phyloP scores from a whole-genome alignment of 371 early-diverging fungal species.

The Apophysomyces trapeziformis region DNA sequence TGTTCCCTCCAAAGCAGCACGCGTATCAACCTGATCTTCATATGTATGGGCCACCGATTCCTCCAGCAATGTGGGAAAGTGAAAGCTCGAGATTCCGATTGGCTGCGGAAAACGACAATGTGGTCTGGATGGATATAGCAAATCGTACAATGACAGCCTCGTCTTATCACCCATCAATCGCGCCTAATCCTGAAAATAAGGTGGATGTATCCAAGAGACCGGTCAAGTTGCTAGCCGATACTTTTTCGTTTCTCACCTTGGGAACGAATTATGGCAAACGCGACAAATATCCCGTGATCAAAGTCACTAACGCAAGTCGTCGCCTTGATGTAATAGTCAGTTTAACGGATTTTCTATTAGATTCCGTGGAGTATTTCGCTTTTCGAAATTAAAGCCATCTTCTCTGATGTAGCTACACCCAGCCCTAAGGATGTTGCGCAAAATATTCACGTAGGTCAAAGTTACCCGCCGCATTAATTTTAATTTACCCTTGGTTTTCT shows the following conservation, averaged over 20 bases:
- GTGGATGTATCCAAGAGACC: not conserved
- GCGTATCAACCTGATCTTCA: not conserved
- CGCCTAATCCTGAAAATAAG: not conserved
- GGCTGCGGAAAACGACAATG: not conserved
- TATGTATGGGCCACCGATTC: not conserved
- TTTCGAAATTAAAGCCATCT: constrained; percentile 24
- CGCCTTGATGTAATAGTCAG: not conserved
- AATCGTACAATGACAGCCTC: not conserved
- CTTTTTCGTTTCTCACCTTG: constrained; percentile 4
- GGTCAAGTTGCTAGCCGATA: constrained; percentile 5
- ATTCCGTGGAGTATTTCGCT: constrained; percentile 44
- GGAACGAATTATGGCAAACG: not conserved
- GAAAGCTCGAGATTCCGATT: not conserved
- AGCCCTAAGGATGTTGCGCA: constrained; percentile 27
- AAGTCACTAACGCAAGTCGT: constrained; percentile 26
- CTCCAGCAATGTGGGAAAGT: not conserved
- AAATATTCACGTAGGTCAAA: constrained; percentile 34
- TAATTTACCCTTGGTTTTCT: not conserved
- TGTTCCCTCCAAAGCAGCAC: not conserved
- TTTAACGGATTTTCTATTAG: constrained; percentile 11
- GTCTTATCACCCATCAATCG: not conserved
- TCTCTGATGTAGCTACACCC: constrained; percentile 27
- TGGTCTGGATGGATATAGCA: not conserved
- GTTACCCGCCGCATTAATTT: too few species aligned
- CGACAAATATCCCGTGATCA: constrained; percentile 18